Base-by-base conservation (phyloP, 345 rosid genomes). In the Lagerstroemia speciosa region DNA sequence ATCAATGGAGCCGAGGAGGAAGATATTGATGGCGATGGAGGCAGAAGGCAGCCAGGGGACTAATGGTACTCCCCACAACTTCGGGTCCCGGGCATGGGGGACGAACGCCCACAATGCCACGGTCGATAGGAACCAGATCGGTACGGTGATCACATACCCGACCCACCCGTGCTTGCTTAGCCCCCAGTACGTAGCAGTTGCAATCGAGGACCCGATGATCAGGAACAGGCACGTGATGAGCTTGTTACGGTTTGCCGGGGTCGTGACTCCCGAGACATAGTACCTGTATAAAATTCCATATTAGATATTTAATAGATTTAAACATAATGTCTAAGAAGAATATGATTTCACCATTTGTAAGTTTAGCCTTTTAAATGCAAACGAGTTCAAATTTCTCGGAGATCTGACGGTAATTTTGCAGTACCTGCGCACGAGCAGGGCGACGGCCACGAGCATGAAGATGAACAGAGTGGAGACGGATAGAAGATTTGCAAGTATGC, bases 11-110 rank as follows among this genome's bases (percentile, higher is more conserved):
- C 85, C 85, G 2, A 82, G 72, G n/a, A 82, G 76, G 76, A 79
- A 82, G 43, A 82, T 69, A 70, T 82, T 79, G 67, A 82, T 75
- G 1, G 77, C 36, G 15, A 82, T 77, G 2, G 85, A 82, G 16
- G 71, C 66, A 0, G 83, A 82, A 0, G 83, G 85, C 52, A 82
- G 38, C 83, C 83, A 82, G 15, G 83, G 85, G 50, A 82, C 85
- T 22, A 82, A 55, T 1, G 83, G 85, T 45, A 77, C 85, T 0
- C 81, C 83, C 83, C 85, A 79, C 7, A 79, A 45, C 53, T 65
- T 77, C 8, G 85, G 83, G 1, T 78, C 62, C 33, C 73, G 73
- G 15, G 83, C 85, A 2, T 73, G 78, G 0, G 85, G 85, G 5
- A 82, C 80, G 30, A 76, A 67, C 6, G 75, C 30, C 12, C 38